Base-by-base conservation (phyloP, 352 stramenopile genomes). In the Albugo laibachii region DNA sequence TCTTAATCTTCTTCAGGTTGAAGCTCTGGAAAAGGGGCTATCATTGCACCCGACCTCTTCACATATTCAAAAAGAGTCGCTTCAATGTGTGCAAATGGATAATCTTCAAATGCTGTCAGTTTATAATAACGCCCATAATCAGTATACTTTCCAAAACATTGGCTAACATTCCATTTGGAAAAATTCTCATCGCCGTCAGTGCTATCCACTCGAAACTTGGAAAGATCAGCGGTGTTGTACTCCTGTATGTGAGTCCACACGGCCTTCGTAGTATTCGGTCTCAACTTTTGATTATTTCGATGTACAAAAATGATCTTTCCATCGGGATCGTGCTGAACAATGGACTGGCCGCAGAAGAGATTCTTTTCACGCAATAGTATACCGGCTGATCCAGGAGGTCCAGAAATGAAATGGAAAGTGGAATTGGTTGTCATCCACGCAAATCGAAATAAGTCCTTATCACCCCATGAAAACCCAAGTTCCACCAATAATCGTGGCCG, bases 401-500 rank as follows among this genome's bases (percentile, higher is more conserved):
- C 62, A 31, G 52, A 13, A 14, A 86, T 76, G 57, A 82, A 77
- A 54, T 75, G 53, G 53, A 80, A 83, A 1, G 53, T 53, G 49
- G 55, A 76, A 0, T 60, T 53, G 0, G 66, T 78, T 49, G 83
- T 83, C n/a, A 76, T 53, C 74, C 74, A 86, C 41, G 71, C 70
- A 34, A 87, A 71, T 11, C 75, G 69, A 48, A 84, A 87, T 0
- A 86, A 52, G 45, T 86, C 74, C 45, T 87, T 87, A 54, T 87
- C 75, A 8, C 75, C 75, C 69, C 69, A 84, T 5, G 72, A 61
- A 1, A 87, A 59, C 2, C 58, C 53, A 34, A 84, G 45, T 2
- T 54, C 45, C 42, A 83, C 69, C 13, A 72, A 57, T 52, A 83
- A 53, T 14, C 65, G 80, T 0, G 65, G 61, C 24, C 57, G 49